Evolutionary conservation across 129 eudicot species (phyloP).

Genomic region (Tanacetum coccineum): DNA sequence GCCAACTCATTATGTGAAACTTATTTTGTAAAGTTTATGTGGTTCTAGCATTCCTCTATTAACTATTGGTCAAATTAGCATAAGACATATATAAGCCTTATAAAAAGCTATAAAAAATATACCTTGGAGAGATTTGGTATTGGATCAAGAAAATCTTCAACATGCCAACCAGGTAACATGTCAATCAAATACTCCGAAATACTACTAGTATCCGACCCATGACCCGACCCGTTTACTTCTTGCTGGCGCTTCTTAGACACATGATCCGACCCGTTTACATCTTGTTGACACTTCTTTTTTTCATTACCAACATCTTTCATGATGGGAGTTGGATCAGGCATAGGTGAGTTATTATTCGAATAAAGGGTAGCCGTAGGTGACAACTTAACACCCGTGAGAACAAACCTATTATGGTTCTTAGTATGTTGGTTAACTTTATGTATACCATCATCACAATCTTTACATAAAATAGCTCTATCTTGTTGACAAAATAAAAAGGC

Average conservation of each 20-base stretch:
- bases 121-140: slow-evolving; percentile 52
- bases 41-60: too few relatives aligned
- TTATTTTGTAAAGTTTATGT: too few relatives aligned
- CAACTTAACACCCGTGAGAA: slow-evolving; percentile 70
- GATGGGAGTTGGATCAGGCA: slow-evolving; percentile 19
- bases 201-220: slow-evolving; percentile 45
- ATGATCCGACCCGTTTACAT: slow-evolving; percentile 33
- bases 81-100: not conserved
- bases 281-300: slow-evolving; percentile 10
- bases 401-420: slow-evolving; percentile 57
- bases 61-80: not conserved
- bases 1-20: too few relatives aligned
- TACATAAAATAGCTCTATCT: slow-evolving; percentile 69
- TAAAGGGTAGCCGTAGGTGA: slow-evolving; percentile 44
- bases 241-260: slow-evolving; percentile 17
- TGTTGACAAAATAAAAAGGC: slow-evolving; percentile 78
- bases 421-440: slow-evolving; percentile 74
- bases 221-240: slow-evolving; percentile 32
- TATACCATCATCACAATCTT: slow-evolving; percentile 61
- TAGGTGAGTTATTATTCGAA: slow-evolving; percentile 18
- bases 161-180: slow-evolving; percentile 89
- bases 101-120: not conserved
- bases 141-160: slow-evolving; percentile 72
- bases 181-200: slow-evolving; percentile 90
- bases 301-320: slow-evolving; percentile 10